These are phyloP conservation scores for Backusella psychrophila DNA, from an alignment of 192 early-diverging fungal species.

Conservation along the genomic window DNA sequence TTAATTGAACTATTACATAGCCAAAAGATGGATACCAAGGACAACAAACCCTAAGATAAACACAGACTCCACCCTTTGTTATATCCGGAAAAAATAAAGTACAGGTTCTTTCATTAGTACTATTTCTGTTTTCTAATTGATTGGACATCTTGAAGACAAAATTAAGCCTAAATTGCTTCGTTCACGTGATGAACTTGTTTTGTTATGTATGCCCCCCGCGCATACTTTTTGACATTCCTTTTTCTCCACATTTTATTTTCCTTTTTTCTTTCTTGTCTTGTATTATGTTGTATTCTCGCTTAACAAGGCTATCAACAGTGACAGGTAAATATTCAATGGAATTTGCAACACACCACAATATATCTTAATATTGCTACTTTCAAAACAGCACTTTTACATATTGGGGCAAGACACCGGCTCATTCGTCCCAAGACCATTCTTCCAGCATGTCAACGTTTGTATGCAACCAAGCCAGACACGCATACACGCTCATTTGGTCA, in stretches of 20 bases:
- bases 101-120: no score
- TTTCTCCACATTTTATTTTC: neutral
- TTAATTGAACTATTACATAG: neutral
- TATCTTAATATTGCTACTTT: neutral
- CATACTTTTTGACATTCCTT: neutral
- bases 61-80: no score
- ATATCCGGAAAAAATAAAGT: no score
- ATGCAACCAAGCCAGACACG: slow-evolving; percentile 19
- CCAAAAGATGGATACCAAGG: neutral
- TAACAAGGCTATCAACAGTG: neutral
- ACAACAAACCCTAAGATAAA: neutral
- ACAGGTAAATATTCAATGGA: neutral
- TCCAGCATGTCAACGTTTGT: slow-evolving; percentile 4
- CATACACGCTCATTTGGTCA: slow-evolving; percentile 60
- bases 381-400: neutral
- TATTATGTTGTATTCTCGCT: neutral
- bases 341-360: neutral
- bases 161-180: neutral
- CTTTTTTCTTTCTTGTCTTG: no score
- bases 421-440: neutral
- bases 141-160: neutral
- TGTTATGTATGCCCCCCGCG: slow-evolving; percentile 3
- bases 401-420: neutral
- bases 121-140: neutral
- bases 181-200: neutral